phyloP scores from a whole-genome alignment of 352 stramenopile species.

The Nothophytophthora sp. region DNA sequence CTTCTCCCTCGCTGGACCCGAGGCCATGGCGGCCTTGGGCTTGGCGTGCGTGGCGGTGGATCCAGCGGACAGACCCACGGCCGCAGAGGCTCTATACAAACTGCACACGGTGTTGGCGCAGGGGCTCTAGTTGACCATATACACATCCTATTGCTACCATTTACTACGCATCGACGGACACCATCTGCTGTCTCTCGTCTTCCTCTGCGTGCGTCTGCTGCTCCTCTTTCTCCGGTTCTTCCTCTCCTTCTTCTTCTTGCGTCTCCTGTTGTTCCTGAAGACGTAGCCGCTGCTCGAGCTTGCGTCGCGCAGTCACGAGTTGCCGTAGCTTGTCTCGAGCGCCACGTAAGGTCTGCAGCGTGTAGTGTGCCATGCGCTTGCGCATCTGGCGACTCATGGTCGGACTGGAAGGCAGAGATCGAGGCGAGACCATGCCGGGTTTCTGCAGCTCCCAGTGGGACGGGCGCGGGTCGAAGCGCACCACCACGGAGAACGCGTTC shows the following conservation, averaged over 20 bases:
- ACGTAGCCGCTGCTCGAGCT: slow-evolving; percentile 21
- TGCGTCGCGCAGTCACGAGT: slow-evolving; percentile 42
- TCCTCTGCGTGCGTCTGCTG: neutral
- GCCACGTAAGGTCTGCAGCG: slow-evolving; percentile 61
- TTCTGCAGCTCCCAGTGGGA: slow-evolving; percentile 80
- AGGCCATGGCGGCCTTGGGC: slow-evolving; percentile 15
- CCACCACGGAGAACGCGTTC: slow-evolving; percentile 84
- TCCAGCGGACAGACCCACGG: slow-evolving; percentile 26
- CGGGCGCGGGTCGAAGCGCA: slow-evolving; percentile 66
- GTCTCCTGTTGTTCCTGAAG: slow-evolving; percentile 8
- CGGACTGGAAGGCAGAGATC: slow-evolving; percentile 70
- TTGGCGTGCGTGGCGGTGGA: slow-evolving; percentile 35
- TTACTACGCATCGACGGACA: slow-evolving; percentile 8
- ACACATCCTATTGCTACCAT: too few relatives aligned
- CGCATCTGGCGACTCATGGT: slow-evolving; percentile 69
- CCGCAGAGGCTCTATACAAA: slow-evolving; percentile 36
- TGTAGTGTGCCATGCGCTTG: slow-evolving; percentile 81
- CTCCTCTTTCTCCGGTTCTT: neutral
- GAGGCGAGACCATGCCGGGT: slow-evolving; percentile 79
- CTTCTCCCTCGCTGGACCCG: slow-evolving; percentile 21
- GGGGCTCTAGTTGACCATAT: too few relatives aligned
- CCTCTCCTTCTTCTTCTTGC: neutral
- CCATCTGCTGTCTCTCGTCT: neutral
- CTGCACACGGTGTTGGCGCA: slow-evolving; percentile 32
- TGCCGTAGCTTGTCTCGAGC: slow-evolving; percentile 61